Evolutionary conservation across 148 eudicot species (phyloP), one percentile per base, ranked within the genome.

Genomic region (Rhododendron vialii): DNA sequence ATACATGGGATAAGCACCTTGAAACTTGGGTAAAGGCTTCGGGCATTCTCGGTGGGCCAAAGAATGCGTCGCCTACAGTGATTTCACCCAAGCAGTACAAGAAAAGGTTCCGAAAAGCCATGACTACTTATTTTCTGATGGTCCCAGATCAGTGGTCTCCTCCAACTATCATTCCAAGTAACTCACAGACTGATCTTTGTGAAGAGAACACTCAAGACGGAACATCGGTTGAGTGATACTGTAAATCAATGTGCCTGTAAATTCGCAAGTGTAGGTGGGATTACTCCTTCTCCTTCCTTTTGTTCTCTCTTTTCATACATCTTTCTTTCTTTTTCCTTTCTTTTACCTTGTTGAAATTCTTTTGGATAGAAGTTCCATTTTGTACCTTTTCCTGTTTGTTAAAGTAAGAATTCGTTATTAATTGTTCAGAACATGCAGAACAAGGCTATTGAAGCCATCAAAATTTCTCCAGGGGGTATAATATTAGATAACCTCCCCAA

Each of bases 1-100:
- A 97, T 78, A 95, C 99, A 13, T 95, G 98, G 99, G 99, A 97
- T 87, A 97, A 97, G 84, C 99, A 97, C 91, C 93, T 97, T 30
- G 98, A 97, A 85, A 97, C 98, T 59, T 97, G 99, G 99, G 98
- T 94, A 48, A 97, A 97, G 89, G 92, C 98, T 48, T 93, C 99
- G 4, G 98, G 98, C 57, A 94, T 95, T 78, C 96, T 97, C 0
- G 99, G 99, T 35, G 98, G 99, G 15, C 93, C 96, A 77, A 97
- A 92, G 85, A 97, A 94, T 61, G 93, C 90, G 5, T 88, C 98
- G 28, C 99, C 99, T 28, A 97, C 99, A 0, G 98, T 97, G 13
- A 95, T 97, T 71, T 97, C 98, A n/a, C 99, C 98, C 20, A 89
- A 89, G 87, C 99, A 95, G 85, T 97, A 95, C 90, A 94, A 97